A percentile compares a stretch with the other conserved stretches of the same genome.
Conservation (phyloP, 2,329 filamentous ascomycete genomes). For the Fusarium sp. region DNA sequence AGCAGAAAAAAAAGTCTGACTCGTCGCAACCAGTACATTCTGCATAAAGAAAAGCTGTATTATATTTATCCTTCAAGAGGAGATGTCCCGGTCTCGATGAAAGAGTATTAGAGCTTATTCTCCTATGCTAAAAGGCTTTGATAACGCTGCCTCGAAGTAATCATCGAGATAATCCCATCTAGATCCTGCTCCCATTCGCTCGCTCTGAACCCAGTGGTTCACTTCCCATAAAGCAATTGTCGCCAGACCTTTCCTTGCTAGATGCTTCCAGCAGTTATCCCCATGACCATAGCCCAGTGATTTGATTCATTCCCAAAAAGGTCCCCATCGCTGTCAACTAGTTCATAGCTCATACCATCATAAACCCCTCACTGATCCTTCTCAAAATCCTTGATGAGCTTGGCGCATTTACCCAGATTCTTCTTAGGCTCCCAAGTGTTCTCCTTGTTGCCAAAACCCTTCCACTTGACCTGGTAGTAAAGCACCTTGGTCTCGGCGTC, state of each 20-base stretch:
- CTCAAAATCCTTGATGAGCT: conserved; percentile 50
- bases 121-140: not conserved
- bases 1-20: not conserved
- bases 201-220: not conserved
- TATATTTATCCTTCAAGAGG: too few relatives aligned
- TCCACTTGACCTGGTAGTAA: conserved; percentile 63
- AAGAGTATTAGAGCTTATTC: not conserved
- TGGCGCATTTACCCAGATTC: conserved; percentile 52
- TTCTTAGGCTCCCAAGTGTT: conserved; percentile 64
- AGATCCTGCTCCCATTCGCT: not conserved
- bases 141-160: not conserved
- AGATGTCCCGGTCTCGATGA: not conserved
- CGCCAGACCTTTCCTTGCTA: not conserved
- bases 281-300: not conserved
- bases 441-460: conserved; percentile 52
- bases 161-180: not conserved
- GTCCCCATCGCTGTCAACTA: not conserved
- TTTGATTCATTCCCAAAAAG: not conserved
- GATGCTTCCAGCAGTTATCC: not conserved
- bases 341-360: not conserved
- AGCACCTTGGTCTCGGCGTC: conserved; percentile 49
- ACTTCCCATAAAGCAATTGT: not conserved
- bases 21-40: not conserved
- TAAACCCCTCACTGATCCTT: not conserved
- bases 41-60: not conserved